Base-by-base conservation (phyloP, 441 rosid species). In the Pelargonium fulgidum region DNA sequence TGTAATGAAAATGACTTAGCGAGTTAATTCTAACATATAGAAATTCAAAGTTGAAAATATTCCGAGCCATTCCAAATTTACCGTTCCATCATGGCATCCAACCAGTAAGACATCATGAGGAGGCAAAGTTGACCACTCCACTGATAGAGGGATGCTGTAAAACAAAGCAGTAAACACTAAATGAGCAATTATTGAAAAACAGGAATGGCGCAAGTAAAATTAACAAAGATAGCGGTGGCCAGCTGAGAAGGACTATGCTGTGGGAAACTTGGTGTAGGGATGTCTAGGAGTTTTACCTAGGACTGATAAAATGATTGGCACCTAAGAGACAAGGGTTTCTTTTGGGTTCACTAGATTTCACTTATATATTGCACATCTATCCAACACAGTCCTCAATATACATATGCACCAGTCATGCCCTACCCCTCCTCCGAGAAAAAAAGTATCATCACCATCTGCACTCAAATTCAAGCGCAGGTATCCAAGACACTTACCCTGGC, bases 41-140 rank as follows among this genome's bases (percentile, higher is more conserved):
- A 14, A 16, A 39, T 26, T 12, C 36, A 66, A 47, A 69, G 39
- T 24, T 14, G 26, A 12, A 12, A 65, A 36, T 36, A 36, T 36
- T 1, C 41, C 6, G 8, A 36, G 41, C 8, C 41, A 36, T 36
- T 61, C 14, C 66, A 29, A 42, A 52, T 4, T 72, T 85, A 92
- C 99, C 82, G 81, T 85, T 80, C 98, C 98, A 77, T 92, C 98
- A 70, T 94, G 98, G 84, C 97, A 92, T 68, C 99, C 99, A 77
- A 83, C 98, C 70, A 92, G 90, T 65, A 94, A 82, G 78, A 82
- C 86, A 75, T 94, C 91, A 71, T 87, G 85, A 47, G 84, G 86
- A 19, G 75, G 75, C 61, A 77, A 75, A 70, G 85, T 75, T 69
- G 94, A 94, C 99, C 99, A 92, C 82, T 94, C 97, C 77, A 92